Evolutionary conservation across 2,329 filamentous ascomycete genomes (phyloP).

Genomic region (Fusarium penzigii): DNA sequence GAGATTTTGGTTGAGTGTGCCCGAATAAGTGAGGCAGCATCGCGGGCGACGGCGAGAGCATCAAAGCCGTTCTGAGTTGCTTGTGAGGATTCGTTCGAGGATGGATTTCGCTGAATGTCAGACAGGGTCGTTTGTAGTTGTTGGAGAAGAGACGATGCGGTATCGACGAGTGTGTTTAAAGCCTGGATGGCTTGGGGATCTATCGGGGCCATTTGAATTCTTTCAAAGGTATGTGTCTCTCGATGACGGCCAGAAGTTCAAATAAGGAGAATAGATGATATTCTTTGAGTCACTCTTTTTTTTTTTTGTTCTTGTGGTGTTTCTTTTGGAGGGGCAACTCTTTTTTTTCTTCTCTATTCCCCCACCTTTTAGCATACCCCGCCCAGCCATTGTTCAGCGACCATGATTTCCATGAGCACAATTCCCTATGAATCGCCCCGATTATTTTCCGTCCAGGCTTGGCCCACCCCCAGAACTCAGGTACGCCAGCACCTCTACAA

Average conservation of each 20-base stretch:
- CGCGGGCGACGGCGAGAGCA: slow-evolving; percentile 68
- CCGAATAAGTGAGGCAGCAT: slow-evolving; percentile 71
- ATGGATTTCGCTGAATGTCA: slow-evolving; percentile 36
- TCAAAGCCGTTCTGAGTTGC: slow-evolving; percentile 42
- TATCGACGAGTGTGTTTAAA: slow-evolving; percentile 42
- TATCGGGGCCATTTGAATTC: slow-evolving; percentile 24
- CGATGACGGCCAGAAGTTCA: no score
- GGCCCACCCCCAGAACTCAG: slow-evolving; percentile 1
- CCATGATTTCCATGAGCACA: neutral
- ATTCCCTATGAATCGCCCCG: slow-evolving; percentile 2
- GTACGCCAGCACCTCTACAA: slow-evolving; percentile 34
- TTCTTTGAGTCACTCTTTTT: slow-evolving; percentile 1
- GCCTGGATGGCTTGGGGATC: slow-evolving; percentile 34
- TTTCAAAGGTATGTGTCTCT: neutral
- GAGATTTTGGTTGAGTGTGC: slow-evolving; percentile 87
- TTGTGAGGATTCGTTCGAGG: slow-evolving; percentile 13
- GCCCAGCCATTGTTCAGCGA: slow-evolving; percentile 8
- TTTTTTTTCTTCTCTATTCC: slow-evolving; percentile 14
- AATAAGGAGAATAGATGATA: neutral
- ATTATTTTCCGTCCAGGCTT: slow-evolving; percentile 22
- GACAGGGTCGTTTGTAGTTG: slow-evolving; percentile 46
- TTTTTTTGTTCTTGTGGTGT: slow-evolving; percentile 12
- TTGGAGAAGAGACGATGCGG: slow-evolving; percentile 40
- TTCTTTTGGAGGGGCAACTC: slow-evolving; percentile 28
- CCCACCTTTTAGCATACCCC: slow-evolving; percentile 22